These are phyloP conservation scores for Condylostoma magnum DNA, from an alignment of 169 alveolate genomes.

Conservation along the genomic window DNA sequence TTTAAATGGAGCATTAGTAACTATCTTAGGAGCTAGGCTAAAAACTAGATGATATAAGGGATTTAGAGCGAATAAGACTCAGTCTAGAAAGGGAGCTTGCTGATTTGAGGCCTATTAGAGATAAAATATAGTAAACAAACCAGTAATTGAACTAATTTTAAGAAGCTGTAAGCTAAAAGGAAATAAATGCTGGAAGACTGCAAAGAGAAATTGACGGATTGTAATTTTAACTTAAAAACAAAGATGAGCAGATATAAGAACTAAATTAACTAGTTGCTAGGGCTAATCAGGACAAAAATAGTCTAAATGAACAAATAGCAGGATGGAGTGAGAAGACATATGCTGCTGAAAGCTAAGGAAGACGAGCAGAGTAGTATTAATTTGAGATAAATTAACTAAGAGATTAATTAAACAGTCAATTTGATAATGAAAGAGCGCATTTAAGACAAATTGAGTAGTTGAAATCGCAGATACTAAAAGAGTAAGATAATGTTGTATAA, in stretches of 20 bases:
- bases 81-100: conserved; percentile 21
- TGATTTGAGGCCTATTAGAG: conserved; percentile 20
- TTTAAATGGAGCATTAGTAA: neutral
- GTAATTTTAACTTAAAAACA: neutral
- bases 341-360: neutral
- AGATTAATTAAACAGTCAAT: neutral
- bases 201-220: conserved; percentile 14
- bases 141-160: neutral
- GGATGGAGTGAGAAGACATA: neutral
- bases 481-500: neutral
- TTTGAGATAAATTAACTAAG: neutral
- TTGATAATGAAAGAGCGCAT: neutral
- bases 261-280: neutral
- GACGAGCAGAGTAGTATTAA: conserved; percentile 17
- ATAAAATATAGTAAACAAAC: neutral
- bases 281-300: neutral
- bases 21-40: conserved; percentile 2
- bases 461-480: conserved; percentile 15
- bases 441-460: conserved; percentile 9
- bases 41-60: conserved; percentile 9
- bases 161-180: neutral
- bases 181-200: neutral
- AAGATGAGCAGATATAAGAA: neutral
- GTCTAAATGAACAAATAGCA: neutral
- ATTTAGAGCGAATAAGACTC: neutral